Evolutionary conservation across 2,329 filamentous ascomycete genomes (phyloP), one percentile per base, ranked within the genome.

Genomic region (Colletotrichum cordylinicola): DNA sequence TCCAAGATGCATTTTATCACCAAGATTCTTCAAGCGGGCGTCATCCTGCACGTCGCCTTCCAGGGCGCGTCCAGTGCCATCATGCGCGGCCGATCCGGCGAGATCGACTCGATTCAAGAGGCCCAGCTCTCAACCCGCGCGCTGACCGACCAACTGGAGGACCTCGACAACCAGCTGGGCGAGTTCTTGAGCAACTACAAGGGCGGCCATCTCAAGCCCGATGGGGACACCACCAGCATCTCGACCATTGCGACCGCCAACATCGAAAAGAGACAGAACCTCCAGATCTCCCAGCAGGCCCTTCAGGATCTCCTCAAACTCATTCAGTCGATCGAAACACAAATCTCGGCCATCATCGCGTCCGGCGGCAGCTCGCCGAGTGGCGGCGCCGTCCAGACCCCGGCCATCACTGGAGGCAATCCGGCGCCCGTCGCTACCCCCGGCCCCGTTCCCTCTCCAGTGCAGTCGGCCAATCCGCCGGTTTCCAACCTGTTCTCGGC

Each of bases 31-130:
- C 65, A 67, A 37, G 48, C 48, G 33, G 65, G 48, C 39, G 65
- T 76, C 72, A 35, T 67, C 7, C 52, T 78, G 29, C 70, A 74
- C 31, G 67, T 72, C 58, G 72, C 60, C 70, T 72, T 77, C 8
- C 72, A 72, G 52, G 72, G 66, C 75, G 74, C 72, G 58, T 71
- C 70, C 27, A 72, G 71, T 31, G 77, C 77, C 16, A 74, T 78
- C 60, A 72, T 78, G 13, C 77, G 75, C n/a, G 67, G 74, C 66
- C 71, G 71, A 8, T 52, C 65, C 27, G 61, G 64, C 58, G 66
- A 62, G 37, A 24, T 55, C 18, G 74, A 76, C 21, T n/a, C 64
- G 15, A 24, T 9, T 15, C 70, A 76, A 58, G 39, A 67, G 18
- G 33, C 56, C 27, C 31, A 74, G 15, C 27, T 66, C 16, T 56